Evolutionary conservation across 768 basidiomycete species (phyloP).

Genomic region (Candolleomyces efflorescens): DNA sequence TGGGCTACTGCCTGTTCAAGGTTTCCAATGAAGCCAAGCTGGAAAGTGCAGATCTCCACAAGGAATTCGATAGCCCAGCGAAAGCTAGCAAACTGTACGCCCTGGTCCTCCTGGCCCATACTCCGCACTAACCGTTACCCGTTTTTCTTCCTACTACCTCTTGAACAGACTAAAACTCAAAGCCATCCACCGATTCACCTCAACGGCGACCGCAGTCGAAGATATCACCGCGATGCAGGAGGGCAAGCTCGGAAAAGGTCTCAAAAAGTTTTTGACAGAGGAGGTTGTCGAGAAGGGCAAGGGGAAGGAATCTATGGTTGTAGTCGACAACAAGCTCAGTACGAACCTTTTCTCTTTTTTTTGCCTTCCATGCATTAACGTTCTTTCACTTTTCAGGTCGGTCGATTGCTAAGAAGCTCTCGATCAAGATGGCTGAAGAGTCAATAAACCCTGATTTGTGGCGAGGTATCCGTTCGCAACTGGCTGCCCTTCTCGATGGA

Average conservation of each 20-base stretch:
- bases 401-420: conserved; percentile 90
- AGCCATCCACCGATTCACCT: conserved; percentile 93
- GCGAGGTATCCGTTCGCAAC: conserved; percentile 91
- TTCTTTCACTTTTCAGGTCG: conserved; percentile 43
- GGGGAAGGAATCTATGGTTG: conserved; percentile 77
- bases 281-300: conserved; percentile 88
- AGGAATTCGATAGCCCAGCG: conserved; percentile 92
- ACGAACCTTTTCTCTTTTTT: conserved; percentile 21
- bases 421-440: conserved; percentile 75
- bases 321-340: conserved; percentile 91
- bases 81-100: conserved; percentile 88
- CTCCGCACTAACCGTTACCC: neutral
- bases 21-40: conserved; percentile 86
- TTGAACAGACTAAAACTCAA: conserved; percentile 79
- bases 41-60: conserved; percentile 79
- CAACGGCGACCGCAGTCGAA: conserved; percentile 95
- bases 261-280: conserved; percentile 91
- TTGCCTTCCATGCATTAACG: neutral
- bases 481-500: conserved; percentile 83
- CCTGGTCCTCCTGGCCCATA: neutral
- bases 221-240: conserved; percentile 91
- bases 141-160: conserved; percentile 3
- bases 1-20: conserved; percentile 98
- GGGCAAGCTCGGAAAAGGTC: conserved; percentile 87
- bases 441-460: conserved; percentile 70